Conservation (phyloP, 2,329 filamentous ascomycete genomes). For the Botrytis galanthina region DNA sequence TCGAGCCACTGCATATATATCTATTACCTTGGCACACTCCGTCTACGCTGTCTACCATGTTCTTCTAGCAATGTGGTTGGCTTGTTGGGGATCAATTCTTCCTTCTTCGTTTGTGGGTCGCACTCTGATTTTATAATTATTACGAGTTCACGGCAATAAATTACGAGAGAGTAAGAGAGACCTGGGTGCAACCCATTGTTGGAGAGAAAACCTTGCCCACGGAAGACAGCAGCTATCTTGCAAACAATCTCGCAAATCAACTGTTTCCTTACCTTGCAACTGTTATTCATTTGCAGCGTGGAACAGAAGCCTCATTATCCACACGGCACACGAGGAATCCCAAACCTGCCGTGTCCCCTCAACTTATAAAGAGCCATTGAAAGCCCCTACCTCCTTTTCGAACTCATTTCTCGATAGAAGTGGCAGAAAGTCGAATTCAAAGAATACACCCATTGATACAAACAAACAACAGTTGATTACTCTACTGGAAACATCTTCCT, state of each 20-base stretch:
- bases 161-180: slow-evolving; percentile 17
- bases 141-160: slow-evolving; percentile 12
- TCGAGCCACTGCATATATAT: neutral
- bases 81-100: neutral
- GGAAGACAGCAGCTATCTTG: slow-evolving; percentile 5
- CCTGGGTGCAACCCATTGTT: neutral
- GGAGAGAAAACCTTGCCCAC: neutral
- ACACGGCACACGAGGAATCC: neutral
- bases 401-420: neutral
- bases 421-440: neutral
- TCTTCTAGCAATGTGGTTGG: slow-evolving; percentile 7
- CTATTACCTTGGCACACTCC: neutral
- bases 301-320: neutral
- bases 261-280: neutral
- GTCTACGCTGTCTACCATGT: slow-evolving; percentile 10
- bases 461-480: neutral
- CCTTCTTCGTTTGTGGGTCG: slow-evolving; percentile 16
- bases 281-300: neutral
- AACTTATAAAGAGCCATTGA: neutral
- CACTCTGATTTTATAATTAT: slow-evolving; percentile 8
- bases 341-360: neutral
- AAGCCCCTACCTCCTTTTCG: neutral
- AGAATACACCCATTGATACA: neutral
- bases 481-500: slow-evolving; percentile 11
- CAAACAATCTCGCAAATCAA: neutral